phyloP scores from a whole-genome alignment of 1,139 yeast genomes.

The Candida sp. region DNA sequence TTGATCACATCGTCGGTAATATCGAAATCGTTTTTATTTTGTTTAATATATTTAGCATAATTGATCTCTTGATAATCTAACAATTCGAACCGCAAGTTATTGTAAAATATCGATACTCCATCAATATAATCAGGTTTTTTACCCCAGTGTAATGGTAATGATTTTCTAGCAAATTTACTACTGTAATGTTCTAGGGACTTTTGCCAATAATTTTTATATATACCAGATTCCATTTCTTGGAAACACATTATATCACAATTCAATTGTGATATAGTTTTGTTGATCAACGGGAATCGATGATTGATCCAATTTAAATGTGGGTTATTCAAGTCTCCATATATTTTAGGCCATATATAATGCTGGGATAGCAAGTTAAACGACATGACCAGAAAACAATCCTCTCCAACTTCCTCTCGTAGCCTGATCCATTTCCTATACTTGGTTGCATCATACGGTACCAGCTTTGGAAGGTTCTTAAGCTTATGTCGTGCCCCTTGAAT shows the following conservation, averaged over 20 bases:
- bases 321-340: constrained; percentile 47
- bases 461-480: too few species aligned
- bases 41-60: constrained; percentile 32
- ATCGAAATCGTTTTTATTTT: constrained; percentile 23
- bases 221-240: constrained; percentile 53
- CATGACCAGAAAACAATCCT: constrained; percentile 28
- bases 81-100: constrained; percentile 41
- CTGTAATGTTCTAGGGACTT: constrained; percentile 28
- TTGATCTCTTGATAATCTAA: constrained; percentile 39
- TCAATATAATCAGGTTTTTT: constrained; percentile 45
- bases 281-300: constrained; percentile 43
- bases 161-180: constrained; percentile 46
- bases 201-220: constrained; percentile 46
- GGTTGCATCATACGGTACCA: constrained; percentile 22
- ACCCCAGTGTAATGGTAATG: constrained; percentile 50
- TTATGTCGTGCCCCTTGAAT: too few species aligned
- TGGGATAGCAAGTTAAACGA: constrained; percentile 54
- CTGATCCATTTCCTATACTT: constrained; percentile 19
- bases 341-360: constrained; percentile 56
- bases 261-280: constrained; percentile 33
- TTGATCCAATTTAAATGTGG: constrained; percentile 42
- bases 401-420: constrained; percentile 6
- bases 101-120: constrained; percentile 55
- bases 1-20: constrained; percentile 33
- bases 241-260: constrained; percentile 57